phyloP scores from a whole-genome alignment of 1,139 yeast species.

The Pichia sp. region DNA sequence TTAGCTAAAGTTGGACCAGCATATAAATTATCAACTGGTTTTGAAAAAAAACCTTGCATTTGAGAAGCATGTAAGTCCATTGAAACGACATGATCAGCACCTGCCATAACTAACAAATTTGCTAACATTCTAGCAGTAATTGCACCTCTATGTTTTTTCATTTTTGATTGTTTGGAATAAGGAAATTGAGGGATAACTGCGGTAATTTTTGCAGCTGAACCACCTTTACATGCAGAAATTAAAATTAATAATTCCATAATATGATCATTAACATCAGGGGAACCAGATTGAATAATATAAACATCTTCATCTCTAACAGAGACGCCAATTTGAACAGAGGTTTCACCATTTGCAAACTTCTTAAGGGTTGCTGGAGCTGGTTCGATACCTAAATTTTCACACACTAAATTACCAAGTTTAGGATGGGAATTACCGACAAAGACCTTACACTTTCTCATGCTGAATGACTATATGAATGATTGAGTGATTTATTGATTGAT shows the following conservation, averaged over 20 bases:
- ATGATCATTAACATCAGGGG: slow-evolving; percentile 84
- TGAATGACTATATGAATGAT: slow-evolving; percentile 6
- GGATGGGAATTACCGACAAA: slow-evolving; percentile 97
- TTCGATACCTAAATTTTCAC: slow-evolving; percentile 85
- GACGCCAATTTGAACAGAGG: slow-evolving; percentile 91
- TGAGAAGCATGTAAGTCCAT: slow-evolving; percentile 98
- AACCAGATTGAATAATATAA: slow-evolving; percentile 90
- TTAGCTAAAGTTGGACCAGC: slow-evolving; percentile 96
- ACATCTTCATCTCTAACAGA: slow-evolving; percentile 96
- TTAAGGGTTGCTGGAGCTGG: slow-evolving; percentile 92
- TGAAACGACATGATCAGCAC: slow-evolving; percentile 97
- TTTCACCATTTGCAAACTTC: slow-evolving; percentile 95
- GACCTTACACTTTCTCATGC: slow-evolving; percentile 95
- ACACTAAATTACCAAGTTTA: slow-evolving; percentile 81
- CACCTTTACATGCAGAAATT: slow-evolving; percentile 94
- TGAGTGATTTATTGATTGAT: background rate
- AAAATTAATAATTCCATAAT: slow-evolving; percentile 93
- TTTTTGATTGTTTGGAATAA: slow-evolving; percentile 92
- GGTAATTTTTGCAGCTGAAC: slow-evolving; percentile 93
- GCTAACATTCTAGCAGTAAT: slow-evolving; percentile 99
- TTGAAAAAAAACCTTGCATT: slow-evolving; percentile 97
- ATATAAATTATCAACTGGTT: slow-evolving; percentile 92
- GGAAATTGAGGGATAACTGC: slow-evolving; percentile 98
- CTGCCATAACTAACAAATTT: slow-evolving; percentile 91
- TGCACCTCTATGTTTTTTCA: slow-evolving; percentile 98